Conservation (phyloP, 306 rosid species). For the Quercus alba region DNA sequence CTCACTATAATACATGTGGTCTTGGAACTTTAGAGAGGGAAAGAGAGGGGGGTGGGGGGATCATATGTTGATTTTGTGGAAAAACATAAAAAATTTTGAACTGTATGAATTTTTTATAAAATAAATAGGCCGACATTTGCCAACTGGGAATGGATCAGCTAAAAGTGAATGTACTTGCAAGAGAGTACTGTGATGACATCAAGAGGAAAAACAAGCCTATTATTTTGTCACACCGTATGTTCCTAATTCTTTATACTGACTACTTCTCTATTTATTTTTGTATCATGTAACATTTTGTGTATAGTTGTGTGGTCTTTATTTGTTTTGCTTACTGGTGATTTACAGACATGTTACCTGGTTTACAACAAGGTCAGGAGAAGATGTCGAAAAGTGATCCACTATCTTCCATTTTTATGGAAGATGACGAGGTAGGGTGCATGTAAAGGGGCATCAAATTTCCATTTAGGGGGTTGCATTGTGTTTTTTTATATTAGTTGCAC, state of each 20-base stretch:
- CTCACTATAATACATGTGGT: neutral
- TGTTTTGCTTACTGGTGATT: conserved; percentile 12
- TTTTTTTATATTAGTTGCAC: neutral
- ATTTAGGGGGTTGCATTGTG: neutral
- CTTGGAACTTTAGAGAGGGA: neutral
- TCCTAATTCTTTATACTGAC: conserved; percentile 7
- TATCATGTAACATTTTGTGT: neutral
- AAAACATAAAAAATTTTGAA: neutral
- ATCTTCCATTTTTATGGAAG: conserved; percentile 88
- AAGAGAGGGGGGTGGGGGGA: too few species aligned
- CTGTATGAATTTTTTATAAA: conserved; percentile 9
- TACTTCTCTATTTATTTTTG: conserved; percentile 1
- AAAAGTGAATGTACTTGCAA: conserved; percentile 80
- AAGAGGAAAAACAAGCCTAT: conserved; percentile 92
- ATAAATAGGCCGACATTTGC: conserved; percentile 82
- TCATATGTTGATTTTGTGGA: conserved; percentile 6
- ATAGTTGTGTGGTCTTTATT: conserved; percentile 15
- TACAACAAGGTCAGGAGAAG: conserved; percentile 83
- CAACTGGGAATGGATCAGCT: conserved; percentile 96
- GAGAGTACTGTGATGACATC: conserved; percentile 83
- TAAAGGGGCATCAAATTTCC: conserved; percentile 4
- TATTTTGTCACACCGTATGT: conserved; percentile 84
- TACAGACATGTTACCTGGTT: conserved; percentile 88
- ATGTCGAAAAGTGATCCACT: conserved; percentile 88
- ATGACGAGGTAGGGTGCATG: conserved; percentile 69